These are phyloP conservation scores for Lantana camara DNA, from an alignment of 257 asterid species.

Conservation along the genomic window DNA sequence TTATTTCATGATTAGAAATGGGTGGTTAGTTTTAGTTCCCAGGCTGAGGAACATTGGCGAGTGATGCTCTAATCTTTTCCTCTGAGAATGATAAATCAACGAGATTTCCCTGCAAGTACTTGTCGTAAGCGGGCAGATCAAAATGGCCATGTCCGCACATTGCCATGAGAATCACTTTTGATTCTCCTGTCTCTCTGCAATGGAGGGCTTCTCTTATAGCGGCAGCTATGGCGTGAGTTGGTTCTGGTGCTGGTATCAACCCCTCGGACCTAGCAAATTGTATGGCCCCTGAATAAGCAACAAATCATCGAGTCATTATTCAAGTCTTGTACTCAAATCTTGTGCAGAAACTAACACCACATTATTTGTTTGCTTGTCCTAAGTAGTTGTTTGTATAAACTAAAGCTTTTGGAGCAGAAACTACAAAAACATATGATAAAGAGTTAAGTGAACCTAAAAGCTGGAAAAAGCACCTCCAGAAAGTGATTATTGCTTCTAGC, in stretches of 20 bases:
- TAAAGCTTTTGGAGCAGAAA: no score
- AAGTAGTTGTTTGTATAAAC: no score
- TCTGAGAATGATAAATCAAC: constrained; percentile 73
- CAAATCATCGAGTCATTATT: background rate
- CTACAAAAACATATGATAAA: no score
- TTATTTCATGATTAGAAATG: background rate
- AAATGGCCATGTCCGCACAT: constrained; percentile 99
- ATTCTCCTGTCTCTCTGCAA: constrained; percentile 83
- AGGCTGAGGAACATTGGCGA: constrained; percentile 64
- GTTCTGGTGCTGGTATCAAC: constrained; percentile 92
- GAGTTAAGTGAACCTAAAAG: no score
- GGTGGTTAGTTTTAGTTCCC: background rate
- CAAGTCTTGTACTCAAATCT: background rate
- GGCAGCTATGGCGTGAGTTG: constrained; percentile 91
- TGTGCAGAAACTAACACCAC: no score
- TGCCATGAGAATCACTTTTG: constrained; percentile 89
- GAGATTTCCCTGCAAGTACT: constrained; percentile 70
- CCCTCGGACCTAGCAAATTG: constrained; percentile 91
- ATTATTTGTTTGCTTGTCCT: no score
- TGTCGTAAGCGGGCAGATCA: constrained; percentile 87
- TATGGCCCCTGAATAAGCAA: constrained; percentile 64
- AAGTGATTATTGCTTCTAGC: no score
- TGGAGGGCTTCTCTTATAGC: constrained; percentile 82
- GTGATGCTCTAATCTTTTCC: constrained; percentile 53
- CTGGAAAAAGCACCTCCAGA: no score